Evolutionary conservation across 139 green algal species (phyloP).

Genomic region (Pycnococcus provasolii): DNA sequence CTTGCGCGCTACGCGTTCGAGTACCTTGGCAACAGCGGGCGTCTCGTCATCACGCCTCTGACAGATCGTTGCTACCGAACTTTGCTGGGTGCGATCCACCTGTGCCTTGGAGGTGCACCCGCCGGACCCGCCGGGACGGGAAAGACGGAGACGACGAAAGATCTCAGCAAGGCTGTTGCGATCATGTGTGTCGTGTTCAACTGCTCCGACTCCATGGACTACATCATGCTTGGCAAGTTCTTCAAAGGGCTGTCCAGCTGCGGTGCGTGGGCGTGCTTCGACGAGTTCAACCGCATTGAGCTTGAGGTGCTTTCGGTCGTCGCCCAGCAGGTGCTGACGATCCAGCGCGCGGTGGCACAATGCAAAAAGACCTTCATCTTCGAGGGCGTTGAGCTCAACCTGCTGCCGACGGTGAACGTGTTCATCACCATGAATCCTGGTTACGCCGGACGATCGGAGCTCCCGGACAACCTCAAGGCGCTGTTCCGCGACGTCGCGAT

Average conservation of each 20-base stretch:
- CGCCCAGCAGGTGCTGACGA: conserved; percentile 41
- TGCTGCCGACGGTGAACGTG: conserved; percentile 27
- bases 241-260: conserved; percentile 37
- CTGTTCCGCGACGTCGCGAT: conserved; percentile 38
- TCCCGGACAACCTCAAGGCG: conserved; percentile 39
- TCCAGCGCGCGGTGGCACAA: conserved; percentile 49
- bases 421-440: conserved; percentile 44
- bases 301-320: conserved; percentile 37
- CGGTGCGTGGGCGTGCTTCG: conserved; percentile 36
- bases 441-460: conserved; percentile 34
- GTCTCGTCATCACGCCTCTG: conserved; percentile 39
- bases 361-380: conserved; percentile 27
- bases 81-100: conserved; percentile 34
- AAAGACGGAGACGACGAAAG: conserved; percentile 31
- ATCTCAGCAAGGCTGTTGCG: conserved; percentile 33
- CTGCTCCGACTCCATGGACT: conserved; percentile 37
- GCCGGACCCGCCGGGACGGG: conserved; percentile 32
- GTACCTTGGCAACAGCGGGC: conserved; percentile 34
- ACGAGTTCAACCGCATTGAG: conserved; percentile 43
- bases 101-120: conserved; percentile 35
- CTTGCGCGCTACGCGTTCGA: conserved; percentile 23
- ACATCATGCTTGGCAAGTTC: conserved; percentile 38
- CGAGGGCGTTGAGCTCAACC: conserved; percentile 28
- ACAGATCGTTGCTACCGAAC: conserved; percentile 40
- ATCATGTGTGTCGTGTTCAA: conserved; percentile 44